phyloP scores from a whole-genome alignment of 768 basidiomycete genomes.

The Suillus weaverae region DNA sequence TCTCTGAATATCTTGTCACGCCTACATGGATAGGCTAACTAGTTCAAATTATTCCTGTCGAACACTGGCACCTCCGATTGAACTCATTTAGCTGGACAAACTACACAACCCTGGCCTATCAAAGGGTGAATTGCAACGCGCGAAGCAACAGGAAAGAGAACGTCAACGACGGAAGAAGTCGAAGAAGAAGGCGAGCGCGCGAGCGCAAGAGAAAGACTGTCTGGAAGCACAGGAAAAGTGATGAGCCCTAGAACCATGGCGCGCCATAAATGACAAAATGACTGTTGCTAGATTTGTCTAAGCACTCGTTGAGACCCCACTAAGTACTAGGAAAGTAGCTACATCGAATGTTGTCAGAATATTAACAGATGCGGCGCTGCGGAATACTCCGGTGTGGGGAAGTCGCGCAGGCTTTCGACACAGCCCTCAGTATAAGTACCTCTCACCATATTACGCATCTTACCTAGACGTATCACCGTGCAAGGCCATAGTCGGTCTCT shows the following conservation, averaged over 20 bases:
- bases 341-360: too few relatives aligned
- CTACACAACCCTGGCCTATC: constrained; percentile 75
- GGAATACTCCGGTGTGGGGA: constrained; percentile 23
- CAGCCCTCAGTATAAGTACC: neutral
- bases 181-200: constrained; percentile 55
- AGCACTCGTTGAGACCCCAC: neutral
- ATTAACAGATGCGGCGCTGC: neutral
- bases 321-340: neutral
- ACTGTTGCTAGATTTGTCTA: neutral
- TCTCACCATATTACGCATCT: neutral
- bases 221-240: constrained; percentile 14
- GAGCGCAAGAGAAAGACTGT: constrained; percentile 23
- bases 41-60: neutral
- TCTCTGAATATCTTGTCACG: constrained; percentile 14
- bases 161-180: constrained; percentile 75
- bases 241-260: constrained; percentile 1
- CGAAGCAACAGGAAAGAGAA: constrained; percentile 76
- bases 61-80: neutral
- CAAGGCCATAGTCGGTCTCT: neutral
- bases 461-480: neutral
- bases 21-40: constrained; percentile 18
- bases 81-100: constrained; percentile 58
- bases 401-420: neutral
- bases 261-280: too few relatives aligned
- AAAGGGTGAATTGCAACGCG: constrained; percentile 63